Base-by-base conservation (phyloP, 2,329 filamentous ascomycete genomes). In the Fusarium musae region DNA sequence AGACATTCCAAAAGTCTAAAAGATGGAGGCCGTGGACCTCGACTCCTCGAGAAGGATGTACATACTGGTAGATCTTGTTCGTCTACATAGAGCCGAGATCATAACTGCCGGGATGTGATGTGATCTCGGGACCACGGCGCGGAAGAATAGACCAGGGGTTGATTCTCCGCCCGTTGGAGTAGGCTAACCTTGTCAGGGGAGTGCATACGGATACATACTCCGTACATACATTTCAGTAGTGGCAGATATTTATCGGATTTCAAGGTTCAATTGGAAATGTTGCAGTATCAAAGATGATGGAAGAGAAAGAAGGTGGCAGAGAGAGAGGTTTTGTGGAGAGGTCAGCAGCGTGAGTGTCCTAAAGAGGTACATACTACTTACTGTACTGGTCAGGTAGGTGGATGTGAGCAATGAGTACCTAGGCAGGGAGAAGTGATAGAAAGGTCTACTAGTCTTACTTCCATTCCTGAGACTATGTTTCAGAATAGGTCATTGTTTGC, bases 381-480 rank as follows among this genome's bases (percentile, higher is more conserved):
- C 34, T 17, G 30, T 32, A 5, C 30, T 32, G 30, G 30, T 10
- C 30, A 3, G 43, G 42, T 26, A 21, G 17, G 43, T 46, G 16
- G 36, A 37, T 37, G 17, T 37, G 36, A 10, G 16, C 36, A 36
- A 36, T 36, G 16, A 17, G 34, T 15, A 34, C 32, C 13, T 9
- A 59, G 69, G 47, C 40, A 56, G 59, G 61, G 64, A 46, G 53
- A 23, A 34, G 11, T 36, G 26, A 39, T 40, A 52, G 50, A 72
- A 65, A 72, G 63, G 63, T 69, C 49, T 69, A 69, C 49, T 69
- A 69, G 66, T 36, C 40, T 37, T 37, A 19, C 46, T 58, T 52
- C 50, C 49, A 66, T 56, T 56, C 63, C 69, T 72, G 39, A 59
- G 65, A 42, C 56, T 66, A 60, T 46, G 70, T 73, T 73, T 73